Conservation (phyloP, 371 early-diverging fungal genomes). For the Actinomucor elegans region DNA sequence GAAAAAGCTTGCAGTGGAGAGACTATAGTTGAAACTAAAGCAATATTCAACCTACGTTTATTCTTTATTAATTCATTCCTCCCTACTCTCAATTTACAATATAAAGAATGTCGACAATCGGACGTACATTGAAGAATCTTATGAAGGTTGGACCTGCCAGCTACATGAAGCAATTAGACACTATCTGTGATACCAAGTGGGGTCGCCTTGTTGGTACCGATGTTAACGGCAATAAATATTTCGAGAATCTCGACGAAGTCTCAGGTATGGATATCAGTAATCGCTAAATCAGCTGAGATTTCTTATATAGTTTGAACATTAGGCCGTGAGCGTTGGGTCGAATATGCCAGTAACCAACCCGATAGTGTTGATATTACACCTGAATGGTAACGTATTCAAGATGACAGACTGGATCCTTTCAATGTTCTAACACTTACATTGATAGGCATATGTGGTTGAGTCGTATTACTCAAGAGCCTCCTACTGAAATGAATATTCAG, state of each 20-base stretch:
- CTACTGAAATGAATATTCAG: conserved; percentile 52
- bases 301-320: background rate
- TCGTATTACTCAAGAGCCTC: conserved; percentile 82
- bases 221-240: conserved; percentile 90
- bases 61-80: conserved; percentile 2
- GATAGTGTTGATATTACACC: conserved; percentile 87
- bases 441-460: conserved; percentile 91
- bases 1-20: too few species aligned
- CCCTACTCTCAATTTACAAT: conserved; percentile 8
- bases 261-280: conserved; percentile 44
- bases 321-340: conserved; percentile 93
- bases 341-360: conserved; percentile 73
- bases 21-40: too few species aligned
- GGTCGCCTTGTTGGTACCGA: conserved; percentile 88
- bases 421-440: background rate
- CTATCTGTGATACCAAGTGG: conserved; percentile 79
- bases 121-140: conserved; percentile 62
- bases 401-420: background rate
- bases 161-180: conserved; percentile 68
- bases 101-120: conserved; percentile 55
- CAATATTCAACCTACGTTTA: too few species aligned
- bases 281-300: background rate
- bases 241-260: conserved; percentile 83
- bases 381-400: conserved; percentile 69
- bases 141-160: conserved; percentile 59